Conservation (phyloP, 345 rosid genomes). For the Moricandia moricandioides region DNA sequence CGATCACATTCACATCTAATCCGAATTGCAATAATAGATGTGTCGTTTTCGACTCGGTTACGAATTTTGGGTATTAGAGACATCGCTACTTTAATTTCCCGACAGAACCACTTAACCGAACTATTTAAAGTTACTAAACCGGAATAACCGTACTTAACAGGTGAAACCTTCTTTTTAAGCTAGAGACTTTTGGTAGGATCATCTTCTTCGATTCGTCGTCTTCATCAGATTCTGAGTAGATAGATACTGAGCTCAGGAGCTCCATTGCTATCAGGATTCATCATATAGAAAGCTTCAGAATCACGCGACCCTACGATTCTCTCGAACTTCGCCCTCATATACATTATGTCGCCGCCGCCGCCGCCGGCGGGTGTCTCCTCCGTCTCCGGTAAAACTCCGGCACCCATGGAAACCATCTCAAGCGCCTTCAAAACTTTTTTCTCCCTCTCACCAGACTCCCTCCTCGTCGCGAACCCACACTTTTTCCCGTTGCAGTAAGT, state of each 20-base stretch:
- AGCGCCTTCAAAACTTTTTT: constrained; percentile 75
- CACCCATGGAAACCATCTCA: constrained; percentile 96
- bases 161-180: not conserved
- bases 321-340: constrained; percentile 95
- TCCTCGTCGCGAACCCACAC: constrained; percentile 77
- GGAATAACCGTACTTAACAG: not conserved
- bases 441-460: constrained; percentile 72
- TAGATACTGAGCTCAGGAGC: constrained; percentile 96
- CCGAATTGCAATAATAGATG: constrained; percentile 14
- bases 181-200: constrained; percentile 1
- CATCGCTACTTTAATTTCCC: not conserved
- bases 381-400: constrained; percentile 81
- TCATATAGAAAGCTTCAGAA: constrained; percentile 97
- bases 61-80: constrained; percentile 16
- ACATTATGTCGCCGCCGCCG: constrained; percentile 51
- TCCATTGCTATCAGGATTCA: constrained; percentile 98
- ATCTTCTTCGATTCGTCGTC: constrained; percentile 3
- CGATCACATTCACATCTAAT: constrained; percentile 27
- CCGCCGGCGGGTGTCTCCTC: constrained; percentile 32
- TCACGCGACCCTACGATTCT: constrained; percentile 94
- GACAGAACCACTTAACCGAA: constrained; percentile 11
- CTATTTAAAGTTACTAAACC: constrained; percentile 21
- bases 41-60: constrained; percentile 11
- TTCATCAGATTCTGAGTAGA: constrained; percentile 69
- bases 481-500: constrained; percentile 92